These are phyloP conservation scores for Gnaphalium uliginosum DNA, from an alignment of 129 eudicot genomes.

Conservation along the genomic window DNA sequence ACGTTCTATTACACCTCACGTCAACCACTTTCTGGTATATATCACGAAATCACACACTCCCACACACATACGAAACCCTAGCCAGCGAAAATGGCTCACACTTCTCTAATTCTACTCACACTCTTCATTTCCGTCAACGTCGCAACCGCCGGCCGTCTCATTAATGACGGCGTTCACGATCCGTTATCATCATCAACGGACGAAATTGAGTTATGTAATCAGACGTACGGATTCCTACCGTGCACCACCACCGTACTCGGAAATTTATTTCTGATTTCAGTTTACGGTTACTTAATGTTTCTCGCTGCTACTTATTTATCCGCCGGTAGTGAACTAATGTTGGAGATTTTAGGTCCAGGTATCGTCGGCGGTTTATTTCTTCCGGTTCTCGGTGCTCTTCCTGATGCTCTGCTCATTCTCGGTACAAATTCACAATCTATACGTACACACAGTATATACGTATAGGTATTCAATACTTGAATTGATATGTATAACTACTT, in stretches of 20 bases:
- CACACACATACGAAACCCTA: not conserved
- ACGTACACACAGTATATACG: not conserved
- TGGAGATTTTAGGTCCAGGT: conserved; percentile 83
- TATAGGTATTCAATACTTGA: not conserved
- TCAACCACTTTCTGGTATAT: not conserved
- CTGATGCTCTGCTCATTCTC: conserved; percentile 86
- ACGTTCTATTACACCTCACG: conserved; percentile 18
- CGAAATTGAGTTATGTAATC: conserved; percentile 46
- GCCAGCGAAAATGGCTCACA: conserved; percentile 22
- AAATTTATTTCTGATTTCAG: conserved; percentile 52
- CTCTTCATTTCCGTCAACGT: conserved; percentile 21
- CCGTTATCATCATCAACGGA: conserved; percentile 4
- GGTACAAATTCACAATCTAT: conserved; percentile 36
- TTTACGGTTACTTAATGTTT: conserved; percentile 76
- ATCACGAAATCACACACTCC: conserved; percentile 22
- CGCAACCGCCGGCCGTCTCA: conserved; percentile 39
- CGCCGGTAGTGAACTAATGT: conserved; percentile 65
- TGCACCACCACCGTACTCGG: conserved; percentile 64
- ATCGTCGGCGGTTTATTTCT: conserved; percentile 77
- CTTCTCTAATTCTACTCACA: conserved; percentile 25
- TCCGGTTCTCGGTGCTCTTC: conserved; percentile 85
- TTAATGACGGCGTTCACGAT: conserved; percentile 45
- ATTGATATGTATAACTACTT: not conserved
- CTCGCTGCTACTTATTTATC: conserved; percentile 68
- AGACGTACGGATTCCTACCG: conserved; percentile 76